Evolutionary conservation across 2,329 filamentous ascomycete species (phyloP), one percentile per base, ranked within the genome.

Genomic region (Alternaria postmessia): DNA sequence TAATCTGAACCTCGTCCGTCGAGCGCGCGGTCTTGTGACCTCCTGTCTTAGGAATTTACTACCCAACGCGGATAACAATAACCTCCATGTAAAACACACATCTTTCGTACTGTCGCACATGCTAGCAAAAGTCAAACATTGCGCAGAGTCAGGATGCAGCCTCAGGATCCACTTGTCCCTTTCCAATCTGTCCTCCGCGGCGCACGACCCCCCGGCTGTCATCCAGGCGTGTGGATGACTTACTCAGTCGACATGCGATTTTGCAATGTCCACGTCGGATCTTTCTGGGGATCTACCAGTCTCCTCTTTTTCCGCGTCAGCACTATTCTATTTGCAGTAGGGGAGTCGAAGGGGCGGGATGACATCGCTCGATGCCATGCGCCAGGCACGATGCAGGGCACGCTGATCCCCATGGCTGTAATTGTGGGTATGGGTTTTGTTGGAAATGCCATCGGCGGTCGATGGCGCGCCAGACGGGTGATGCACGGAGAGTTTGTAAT

Each of bases 351-450:
- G 42, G n/a, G 44, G 34, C 52, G 24, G 42, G 16, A 59, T 32
- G 44, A 46, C 38, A 57, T 46, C 22, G 46, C 46, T 57, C 57
- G 57, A 55, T 60, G 57, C 32, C 57, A 18, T 46, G 46, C 57
- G 47, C 26, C 56, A 47, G 46, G 54, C 41, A 55, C 53, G 41
- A 39, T 41, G 46, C 43, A 36, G 44, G 47, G 44, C 32, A 36
- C 22, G 30, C 42, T 56, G 38, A 46, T 46, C 51, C 14, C 57
- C 28, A 20, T 11, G 43, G 28, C 55, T 53, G 30, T 47, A n/a
- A 39, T 41, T 55, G 57, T 55, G 57, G 51, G 51, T 26, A 59
- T 59, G 51, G 43, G 38, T 32, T 32, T 55, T 55, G 22, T 22
- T 42, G 20, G 32, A 53, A 57, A 39, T 38, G n/a, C 55, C 18